These are phyloP conservation scores for Cyclospora cayetanensis DNA, from an alignment of 169 alveolate species.

Conservation along the genomic window DNA sequence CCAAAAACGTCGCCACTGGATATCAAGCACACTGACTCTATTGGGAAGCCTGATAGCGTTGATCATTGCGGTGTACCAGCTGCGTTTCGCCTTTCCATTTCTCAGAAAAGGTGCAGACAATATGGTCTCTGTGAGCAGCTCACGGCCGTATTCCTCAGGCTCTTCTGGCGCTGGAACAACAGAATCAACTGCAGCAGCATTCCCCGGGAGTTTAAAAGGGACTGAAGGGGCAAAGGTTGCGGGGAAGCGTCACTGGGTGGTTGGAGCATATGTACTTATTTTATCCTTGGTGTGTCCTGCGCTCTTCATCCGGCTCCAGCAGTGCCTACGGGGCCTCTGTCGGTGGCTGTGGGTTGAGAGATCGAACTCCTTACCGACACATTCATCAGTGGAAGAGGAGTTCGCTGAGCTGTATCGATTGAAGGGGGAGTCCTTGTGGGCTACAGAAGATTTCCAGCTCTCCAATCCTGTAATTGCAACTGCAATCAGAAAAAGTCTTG, in stretches of 20 bases:
- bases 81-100: neutral
- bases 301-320: neutral
- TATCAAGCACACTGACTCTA: constrained; percentile 30
- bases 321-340: neutral
- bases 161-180: neutral
- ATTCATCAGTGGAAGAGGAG: constrained; percentile 13
- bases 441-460: neutral
- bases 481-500: constrained; percentile 42
- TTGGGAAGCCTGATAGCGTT: constrained; percentile 41
- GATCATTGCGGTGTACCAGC: constrained; percentile 15
- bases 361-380: neutral
- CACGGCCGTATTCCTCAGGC: neutral
- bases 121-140: neutral
- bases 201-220: constrained; percentile 19
- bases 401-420: constrained; percentile 24
- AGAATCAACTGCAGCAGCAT: neutral
- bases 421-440: neutral
- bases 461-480: neutral
- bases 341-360: neutral
- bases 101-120: constrained; percentile 23
- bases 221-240: neutral
- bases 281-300: constrained; percentile 9
- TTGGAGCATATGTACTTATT: neutral
- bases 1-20: constrained; percentile 33
- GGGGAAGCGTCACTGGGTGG: constrained; percentile 41